Percentiles rank a stretch among this genome's conserved stretches.
Evolutionary conservation across 2,329 filamentous ascomycete species (phyloP).

Genomic region (Mollisia scopiformis): DNA sequence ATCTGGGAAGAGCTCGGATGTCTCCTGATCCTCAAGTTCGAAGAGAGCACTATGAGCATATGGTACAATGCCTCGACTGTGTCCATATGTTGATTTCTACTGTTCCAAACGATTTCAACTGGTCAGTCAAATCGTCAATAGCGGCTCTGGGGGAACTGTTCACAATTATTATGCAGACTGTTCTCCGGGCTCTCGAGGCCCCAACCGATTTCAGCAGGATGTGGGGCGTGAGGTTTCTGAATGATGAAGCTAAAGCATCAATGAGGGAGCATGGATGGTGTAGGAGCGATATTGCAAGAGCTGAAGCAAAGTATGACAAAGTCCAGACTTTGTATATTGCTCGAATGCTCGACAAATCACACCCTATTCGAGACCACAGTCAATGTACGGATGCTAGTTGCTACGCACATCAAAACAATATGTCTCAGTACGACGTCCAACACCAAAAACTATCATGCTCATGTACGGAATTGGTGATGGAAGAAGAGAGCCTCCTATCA

Average conservation of each 20-base stretch:
- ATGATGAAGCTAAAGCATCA: constrained; percentile 25
- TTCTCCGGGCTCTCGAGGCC: neutral
- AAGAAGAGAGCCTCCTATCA: neutral
- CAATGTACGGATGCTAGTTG: constrained; percentile 33
- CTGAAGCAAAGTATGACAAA: constrained; percentile 13
- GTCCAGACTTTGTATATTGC: constrained; percentile 30
- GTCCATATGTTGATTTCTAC: neutral
- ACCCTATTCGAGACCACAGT: constrained; percentile 34
- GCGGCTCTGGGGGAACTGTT: constrained; percentile 34
- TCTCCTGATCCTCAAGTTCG: neutral
- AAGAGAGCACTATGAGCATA: constrained; percentile 6
- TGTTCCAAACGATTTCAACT: constrained; percentile 25
- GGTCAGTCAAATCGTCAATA: constrained; percentile 33
- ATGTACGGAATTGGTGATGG: neutral
- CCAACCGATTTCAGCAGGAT: neutral
- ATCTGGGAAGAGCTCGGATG: neutral
- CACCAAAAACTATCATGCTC: neutral
- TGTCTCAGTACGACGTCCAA: constrained; percentile 27
- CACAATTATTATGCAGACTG: neutral
- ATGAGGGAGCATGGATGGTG: constrained; percentile 40
- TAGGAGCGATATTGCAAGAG: constrained; percentile 34
- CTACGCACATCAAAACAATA: constrained; percentile 37
- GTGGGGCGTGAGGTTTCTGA: constrained; percentile 4
- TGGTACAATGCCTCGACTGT: neutral
- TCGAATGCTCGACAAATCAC: constrained; percentile 28